phyloP scores from a whole-genome alignment of 441 rosid species.

The Populus hybrid region DNA sequence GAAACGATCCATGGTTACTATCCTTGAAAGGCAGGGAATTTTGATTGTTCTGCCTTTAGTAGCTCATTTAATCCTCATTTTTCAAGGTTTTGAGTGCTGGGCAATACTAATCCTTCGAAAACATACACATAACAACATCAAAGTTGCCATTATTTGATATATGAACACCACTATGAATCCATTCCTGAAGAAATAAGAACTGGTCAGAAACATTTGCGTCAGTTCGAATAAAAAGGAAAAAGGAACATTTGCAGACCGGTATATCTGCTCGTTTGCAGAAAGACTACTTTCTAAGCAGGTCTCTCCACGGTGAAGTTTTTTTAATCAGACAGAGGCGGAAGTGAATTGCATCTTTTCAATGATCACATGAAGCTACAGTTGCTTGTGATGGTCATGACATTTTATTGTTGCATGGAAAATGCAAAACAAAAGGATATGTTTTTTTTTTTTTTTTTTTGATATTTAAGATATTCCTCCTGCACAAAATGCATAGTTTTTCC shows the following conservation, averaged over 20 bases:
- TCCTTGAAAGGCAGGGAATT: neutral
- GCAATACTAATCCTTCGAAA: neutral
- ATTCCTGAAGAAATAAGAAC: neutral
- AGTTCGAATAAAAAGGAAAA: neutral
- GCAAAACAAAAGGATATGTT: neutral
- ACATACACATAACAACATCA: neutral
- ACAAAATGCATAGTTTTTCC: conserved; percentile 4
- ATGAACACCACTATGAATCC: neutral
- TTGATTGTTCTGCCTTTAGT: neutral
- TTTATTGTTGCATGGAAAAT: neutral
- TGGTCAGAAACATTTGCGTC: neutral
- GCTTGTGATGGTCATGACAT: neutral
- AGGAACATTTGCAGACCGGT: neutral
- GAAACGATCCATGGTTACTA: neutral
- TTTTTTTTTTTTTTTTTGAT: neutral
- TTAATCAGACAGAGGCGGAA: neutral
- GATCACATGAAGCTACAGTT: conserved; percentile 5
- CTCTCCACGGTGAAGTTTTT: neutral
- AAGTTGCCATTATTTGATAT: neutral
- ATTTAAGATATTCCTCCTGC: neutral
- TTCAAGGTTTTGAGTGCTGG: neutral
- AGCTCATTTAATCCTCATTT: neutral
- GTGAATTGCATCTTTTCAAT: neutral
- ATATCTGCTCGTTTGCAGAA: neutral
- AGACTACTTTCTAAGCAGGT: neutral